Base-by-base conservation (phyloP, 2,329 filamentous ascomycete species). In the Sarocladiaceae sp. region DNA sequence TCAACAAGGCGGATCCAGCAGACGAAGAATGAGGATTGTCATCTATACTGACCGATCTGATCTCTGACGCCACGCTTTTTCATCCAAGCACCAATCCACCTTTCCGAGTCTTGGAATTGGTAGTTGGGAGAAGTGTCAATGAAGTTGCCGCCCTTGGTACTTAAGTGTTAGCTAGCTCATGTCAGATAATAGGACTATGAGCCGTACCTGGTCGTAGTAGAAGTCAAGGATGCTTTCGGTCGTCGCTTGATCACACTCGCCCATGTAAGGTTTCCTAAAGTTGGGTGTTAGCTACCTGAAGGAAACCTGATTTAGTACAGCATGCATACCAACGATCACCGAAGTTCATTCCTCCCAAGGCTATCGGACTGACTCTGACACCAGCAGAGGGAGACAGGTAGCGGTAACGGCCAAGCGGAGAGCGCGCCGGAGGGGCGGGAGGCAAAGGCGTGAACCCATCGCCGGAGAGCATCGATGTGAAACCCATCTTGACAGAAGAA, bases 121-220 rank as follows among this genome's bases (percentile, higher is more conserved):
- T 87, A 87, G 59, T 81, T 82, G 64, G 80, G 83, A 47, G 81
- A 56, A 0, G 81, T 85, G 58, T 88, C 84, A 55, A 88, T 81
- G 60, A 88, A 87, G 63, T 88, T 88, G 19, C 84, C 83, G 47
- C 29, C 40, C 40, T 43, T 4, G 12, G n/a, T n/a, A n/a, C n/a
- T n/a, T n/a, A 21, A 33, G 9, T 16, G 5, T 7, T 16, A 13
- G 31, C 37, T 16, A 35, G 31, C 20, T 15, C 10, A 18, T 34
- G 24, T 45, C 7, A 10, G 15, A 15, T 13, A 6, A 24, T 7
- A 19, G 13, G 39, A 29, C 12, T 42, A 4, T 53, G 60, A 58
- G 58, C 53, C 43, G 12, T 48, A 64, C 81, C 18, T 80, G 71
- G 5, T 73, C 70, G 47, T 74, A 78, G 62, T 77, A 87, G 56